Percentiles rank a stretch among this genome's conserved stretches.
phyloP scores from a whole-genome alignment of 2,329 filamentous ascomycete species.

The Paracoccidioides lutzii region DNA sequence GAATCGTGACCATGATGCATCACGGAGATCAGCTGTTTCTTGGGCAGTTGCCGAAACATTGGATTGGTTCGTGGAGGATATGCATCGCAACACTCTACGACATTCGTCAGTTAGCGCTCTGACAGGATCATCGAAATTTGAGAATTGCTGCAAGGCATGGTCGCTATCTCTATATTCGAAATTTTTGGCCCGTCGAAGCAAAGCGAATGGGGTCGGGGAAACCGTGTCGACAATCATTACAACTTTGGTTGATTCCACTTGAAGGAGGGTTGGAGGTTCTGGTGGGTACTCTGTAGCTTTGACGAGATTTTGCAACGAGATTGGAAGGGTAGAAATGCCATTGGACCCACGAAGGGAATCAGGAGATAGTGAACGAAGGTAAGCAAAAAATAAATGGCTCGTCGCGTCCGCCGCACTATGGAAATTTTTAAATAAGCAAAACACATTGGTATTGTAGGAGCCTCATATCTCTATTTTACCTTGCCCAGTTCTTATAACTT shows the following conservation, averaged over 20 bases:
- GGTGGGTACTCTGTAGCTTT: slow-evolving; percentile 93
- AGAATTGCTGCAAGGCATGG: slow-evolving; percentile 67
- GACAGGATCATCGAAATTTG: slow-evolving; percentile 79
- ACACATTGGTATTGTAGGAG: slow-evolving; percentile 4
- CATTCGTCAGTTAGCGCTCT: slow-evolving; percentile 87
- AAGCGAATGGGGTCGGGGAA: slow-evolving; percentile 83
- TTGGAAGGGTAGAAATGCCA: slow-evolving; percentile 73
- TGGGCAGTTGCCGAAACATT: slow-evolving; percentile 53
- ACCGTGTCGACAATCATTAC: slow-evolving; percentile 95
- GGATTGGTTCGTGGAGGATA: slow-evolving; percentile 80
- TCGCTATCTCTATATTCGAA: slow-evolving; percentile 93
- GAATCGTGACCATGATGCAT: slow-evolving; percentile 93
- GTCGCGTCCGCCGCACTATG: slow-evolving; percentile 80
- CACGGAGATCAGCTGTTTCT: slow-evolving; percentile 58
- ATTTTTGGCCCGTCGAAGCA: slow-evolving; percentile 80
- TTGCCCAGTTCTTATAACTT: slow-evolving; percentile 79
- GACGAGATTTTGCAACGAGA: slow-evolving; percentile 79
- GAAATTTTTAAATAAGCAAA: slow-evolving; percentile 1
- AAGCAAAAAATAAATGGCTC: slow-evolving; percentile 95
- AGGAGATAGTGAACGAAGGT: slow-evolving; percentile 80
- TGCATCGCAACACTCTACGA: slow-evolving; percentile 73
- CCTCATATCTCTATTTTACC: slow-evolving; percentile 37
- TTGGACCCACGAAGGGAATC: slow-evolving; percentile 54
- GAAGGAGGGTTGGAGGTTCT: slow-evolving; percentile 59
- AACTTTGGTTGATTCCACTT: slow-evolving; percentile 71